Base-by-base conservation (phyloP, 2,329 filamentous ascomycete species). In the Dothistroma pini region DNA sequence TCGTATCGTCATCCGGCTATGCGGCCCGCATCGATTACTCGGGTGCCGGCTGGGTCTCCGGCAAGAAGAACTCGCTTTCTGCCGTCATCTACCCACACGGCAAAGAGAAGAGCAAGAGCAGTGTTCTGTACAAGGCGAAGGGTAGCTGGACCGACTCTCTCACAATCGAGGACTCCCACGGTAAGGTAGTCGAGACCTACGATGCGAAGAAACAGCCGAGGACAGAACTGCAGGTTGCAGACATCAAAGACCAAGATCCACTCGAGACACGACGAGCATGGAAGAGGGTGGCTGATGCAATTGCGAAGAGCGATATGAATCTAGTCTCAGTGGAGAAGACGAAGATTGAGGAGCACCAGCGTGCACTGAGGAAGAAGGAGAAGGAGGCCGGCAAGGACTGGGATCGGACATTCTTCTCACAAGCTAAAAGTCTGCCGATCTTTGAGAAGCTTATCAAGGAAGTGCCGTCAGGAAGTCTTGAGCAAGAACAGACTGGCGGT, bases 101-200 rank as follows among this genome's bases (percentile, higher is more conserved):
- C 64, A 86, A 78, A 77, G 91, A 88, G 76, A 89, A 89, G 77
- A 69, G 69, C 67, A 74, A 74, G 66, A 59, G 52, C 54, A 88
- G 90, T 56, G 83, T 86, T 63, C 80, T 88, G 54, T 97, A 93
- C 81, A 91, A 87, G n/a, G 83, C 89, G 44, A 87, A 91, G 32
- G 95, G 95, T 25, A 91, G 96, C 74, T 99, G 95, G 95, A 96
- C 87, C 60, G 90, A 91, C 70, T 80, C 81, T 2, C 96, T 96
- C 73, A 85, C 85, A 56, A 88, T 97, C 72, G 89, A 89, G 77
- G 83, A 91, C 64, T 86, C 87, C 41, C 78, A 80, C 66, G 77
- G 80, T 65, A 69, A 74, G 25, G 69, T 75, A 14, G 71, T 82
- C 22, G 77, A 79, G 14, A 74, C 71, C 3, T 81, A 79, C 66